phyloP scores from a whole-genome alignment of 1,139 yeast genomes.

The Sugiyamaella japonica region DNA sequence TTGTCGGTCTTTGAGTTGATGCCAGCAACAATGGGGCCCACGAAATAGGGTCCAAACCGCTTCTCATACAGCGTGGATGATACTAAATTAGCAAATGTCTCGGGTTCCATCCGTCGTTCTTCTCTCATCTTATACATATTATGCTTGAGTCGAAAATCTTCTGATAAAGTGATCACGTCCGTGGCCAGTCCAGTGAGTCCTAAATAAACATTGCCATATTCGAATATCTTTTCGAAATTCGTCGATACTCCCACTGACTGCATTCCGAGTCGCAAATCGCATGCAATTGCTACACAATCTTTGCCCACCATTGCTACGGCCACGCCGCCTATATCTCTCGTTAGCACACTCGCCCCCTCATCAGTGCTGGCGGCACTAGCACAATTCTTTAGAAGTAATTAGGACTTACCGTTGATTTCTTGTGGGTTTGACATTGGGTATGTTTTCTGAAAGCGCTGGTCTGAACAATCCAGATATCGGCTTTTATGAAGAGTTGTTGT shows the following conservation, averaged over 20 bases:
- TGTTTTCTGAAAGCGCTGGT: neutral
- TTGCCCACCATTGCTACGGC: conserved; percentile 99
- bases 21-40: conserved; percentile 97
- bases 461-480: neutral
- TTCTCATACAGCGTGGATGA: conserved; percentile 86
- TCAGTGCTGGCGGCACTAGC: too few species aligned
- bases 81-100: conserved; percentile 88
- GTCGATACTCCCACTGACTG: conserved; percentile 92
- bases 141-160: conserved; percentile 78
- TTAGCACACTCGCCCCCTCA: neutral
- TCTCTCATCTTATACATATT: conserved; percentile 89
- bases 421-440: conserved; percentile 37
- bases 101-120: conserved; percentile 89
- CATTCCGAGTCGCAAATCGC: conserved; percentile 89
- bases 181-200: conserved; percentile 96
- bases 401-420: conserved; percentile 40
- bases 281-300: conserved; percentile 97
- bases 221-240: conserved; percentile 89
- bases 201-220: conserved; percentile 78
- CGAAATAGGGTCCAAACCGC: conserved; percentile 93
- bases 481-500: neutral
- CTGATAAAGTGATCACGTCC: conserved; percentile 83
- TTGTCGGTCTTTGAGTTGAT: conserved; percentile 73
- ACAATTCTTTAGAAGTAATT: too few species aligned
- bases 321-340: conserved; percentile 65